These are phyloP conservation scores for Leccinum truebloodii DNA, from an alignment of 768 basidiomycete species.

Conservation along the genomic window DNA sequence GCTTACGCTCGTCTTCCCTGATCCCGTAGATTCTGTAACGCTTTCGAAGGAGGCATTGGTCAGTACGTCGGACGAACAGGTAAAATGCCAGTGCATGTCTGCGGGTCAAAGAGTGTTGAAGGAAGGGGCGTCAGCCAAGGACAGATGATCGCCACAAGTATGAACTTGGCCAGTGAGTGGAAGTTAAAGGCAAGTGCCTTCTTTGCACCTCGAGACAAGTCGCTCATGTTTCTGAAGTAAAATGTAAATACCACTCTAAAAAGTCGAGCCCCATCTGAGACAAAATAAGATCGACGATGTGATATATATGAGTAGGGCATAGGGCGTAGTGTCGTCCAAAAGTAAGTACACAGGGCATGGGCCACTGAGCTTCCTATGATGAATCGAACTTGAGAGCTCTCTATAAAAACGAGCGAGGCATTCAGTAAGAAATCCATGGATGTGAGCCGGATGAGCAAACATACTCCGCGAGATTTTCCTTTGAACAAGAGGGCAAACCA, in stretches of 20 bases:
- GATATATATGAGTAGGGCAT: neutral
- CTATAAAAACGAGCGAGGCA: neutral
- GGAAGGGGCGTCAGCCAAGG: neutral
- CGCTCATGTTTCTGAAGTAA: neutral
- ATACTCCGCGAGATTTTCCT: slow-evolving; percentile 12
- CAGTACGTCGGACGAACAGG: neutral
- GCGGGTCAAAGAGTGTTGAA: neutral
- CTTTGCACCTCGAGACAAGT: neutral
- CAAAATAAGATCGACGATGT: neutral
- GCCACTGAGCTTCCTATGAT: neutral
- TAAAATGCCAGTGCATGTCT: neutral
- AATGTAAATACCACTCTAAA: neutral
- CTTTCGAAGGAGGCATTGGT: neutral
- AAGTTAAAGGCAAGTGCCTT: neutral
- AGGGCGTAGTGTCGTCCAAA: neutral
- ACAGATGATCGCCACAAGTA: neutral
- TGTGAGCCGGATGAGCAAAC: neutral
- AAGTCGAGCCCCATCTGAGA: neutral
- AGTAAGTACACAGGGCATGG: neutral
- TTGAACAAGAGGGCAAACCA: slow-evolving; percentile 12
- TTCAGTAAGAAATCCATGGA: neutral
- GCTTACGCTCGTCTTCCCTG: too few relatives aligned
- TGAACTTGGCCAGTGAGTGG: neutral
- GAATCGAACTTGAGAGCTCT: neutral
- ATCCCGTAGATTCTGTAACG: slow-evolving; percentile 2